Evolutionary conservation across 345 rosid species (phyloP).

Genomic region (Populus alba): DNA sequence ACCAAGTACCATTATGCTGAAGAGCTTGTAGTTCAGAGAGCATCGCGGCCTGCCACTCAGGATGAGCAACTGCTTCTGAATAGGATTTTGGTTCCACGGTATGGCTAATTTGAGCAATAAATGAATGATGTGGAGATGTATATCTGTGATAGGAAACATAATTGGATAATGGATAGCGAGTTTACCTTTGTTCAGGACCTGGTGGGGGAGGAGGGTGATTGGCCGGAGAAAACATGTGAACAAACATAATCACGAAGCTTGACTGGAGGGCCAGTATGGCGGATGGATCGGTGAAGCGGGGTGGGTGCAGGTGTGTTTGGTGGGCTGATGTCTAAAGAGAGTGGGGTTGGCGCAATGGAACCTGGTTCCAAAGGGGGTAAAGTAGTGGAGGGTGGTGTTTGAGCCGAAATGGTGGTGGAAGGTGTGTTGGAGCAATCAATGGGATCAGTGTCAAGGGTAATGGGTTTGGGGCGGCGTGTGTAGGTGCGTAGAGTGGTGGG

Average conservation of each 20-base stretch:
- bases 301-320: too few relatives aligned
- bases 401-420: too few relatives aligned
- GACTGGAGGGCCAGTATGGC: not conserved
- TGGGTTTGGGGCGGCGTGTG: too few relatives aligned
- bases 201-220: not conserved
- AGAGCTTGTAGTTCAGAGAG: not conserved
- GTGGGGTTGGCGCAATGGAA: too few relatives aligned
- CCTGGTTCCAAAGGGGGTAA: too few relatives aligned
- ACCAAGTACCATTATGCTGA: not conserved
- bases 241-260: not conserved
- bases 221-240: not conserved
- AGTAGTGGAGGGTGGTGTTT: too few relatives aligned
- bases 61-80: not conserved
- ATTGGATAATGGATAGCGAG: not conserved
- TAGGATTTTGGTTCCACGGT: not conserved
- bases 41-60: not conserved
- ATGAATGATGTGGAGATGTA: not conserved
- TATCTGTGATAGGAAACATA: not conserved
- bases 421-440: too few relatives aligned
- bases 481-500: too few relatives aligned
- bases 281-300: not conserved
- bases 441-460: too few relatives aligned
- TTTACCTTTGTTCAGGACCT: not conserved
- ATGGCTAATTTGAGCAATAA: not conserved
- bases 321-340: too few relatives aligned